These are phyloP conservation scores for Talaromyces borbonicus DNA, from an alignment of 495 filamentous ascomycete species.

Conservation along the genomic window DNA sequence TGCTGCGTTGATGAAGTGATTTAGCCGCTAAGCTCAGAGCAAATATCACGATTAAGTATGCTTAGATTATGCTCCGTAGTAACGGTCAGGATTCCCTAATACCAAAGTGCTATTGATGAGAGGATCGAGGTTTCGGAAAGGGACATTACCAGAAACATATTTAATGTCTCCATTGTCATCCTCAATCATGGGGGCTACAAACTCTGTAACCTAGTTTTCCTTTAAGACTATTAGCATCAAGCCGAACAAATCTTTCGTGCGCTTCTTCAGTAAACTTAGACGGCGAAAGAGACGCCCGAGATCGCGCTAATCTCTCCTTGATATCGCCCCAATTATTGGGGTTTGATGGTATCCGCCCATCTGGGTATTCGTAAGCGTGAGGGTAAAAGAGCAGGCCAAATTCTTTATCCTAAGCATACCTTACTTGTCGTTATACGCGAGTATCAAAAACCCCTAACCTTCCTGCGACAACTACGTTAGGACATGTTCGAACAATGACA, in stretches of 20 bases:
- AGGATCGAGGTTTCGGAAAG: constrained; percentile 24
- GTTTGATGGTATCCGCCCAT: constrained; percentile 10
- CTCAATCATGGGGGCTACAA: constrained; percentile 19
- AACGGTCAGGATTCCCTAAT: constrained; percentile 11
- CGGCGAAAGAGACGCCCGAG: constrained; percentile 1
- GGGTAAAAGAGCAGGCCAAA: too few relatives aligned
- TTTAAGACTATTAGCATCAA: background rate
- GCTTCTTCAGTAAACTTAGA: constrained; percentile 1
- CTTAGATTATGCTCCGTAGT: constrained; percentile 11
- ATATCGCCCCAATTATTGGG: constrained; percentile 14
- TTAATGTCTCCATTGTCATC: constrained; percentile 14
- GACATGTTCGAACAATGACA: too few relatives aligned
- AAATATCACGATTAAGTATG: constrained; percentile 13
- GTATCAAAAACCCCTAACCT: too few relatives aligned
- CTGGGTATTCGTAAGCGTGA: constrained; percentile 11
- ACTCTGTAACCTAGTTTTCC: background rate
- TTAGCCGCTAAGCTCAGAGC: constrained; percentile 11
- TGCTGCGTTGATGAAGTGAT: constrained; percentile 28
- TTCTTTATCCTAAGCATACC: too few relatives aligned
- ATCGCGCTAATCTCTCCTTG: constrained; percentile 9
- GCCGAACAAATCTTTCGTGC: background rate
- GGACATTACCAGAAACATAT: constrained; percentile 12
- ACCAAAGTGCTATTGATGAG: constrained; percentile 17
- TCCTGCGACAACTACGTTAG: too few relatives aligned
- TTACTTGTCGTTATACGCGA: too few relatives aligned